These are phyloP conservation scores for Stagonosporopsis vannaccii DNA, from an alignment of 2,329 filamentous ascomycete species.

Conservation along the genomic window DNA sequence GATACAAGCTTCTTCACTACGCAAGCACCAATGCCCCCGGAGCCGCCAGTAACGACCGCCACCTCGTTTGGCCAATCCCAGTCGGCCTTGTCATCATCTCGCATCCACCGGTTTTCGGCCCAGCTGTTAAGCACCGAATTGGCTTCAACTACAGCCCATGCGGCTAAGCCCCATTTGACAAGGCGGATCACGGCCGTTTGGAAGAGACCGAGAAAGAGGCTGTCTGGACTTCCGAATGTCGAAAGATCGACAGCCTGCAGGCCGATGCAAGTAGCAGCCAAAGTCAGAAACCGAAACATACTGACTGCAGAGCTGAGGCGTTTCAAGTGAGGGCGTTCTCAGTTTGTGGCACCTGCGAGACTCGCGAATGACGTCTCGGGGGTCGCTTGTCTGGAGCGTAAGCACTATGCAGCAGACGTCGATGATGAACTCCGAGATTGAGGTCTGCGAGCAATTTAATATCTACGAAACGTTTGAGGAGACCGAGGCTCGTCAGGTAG, in stretches of 20 bases:
- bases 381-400: conserved; percentile 1
- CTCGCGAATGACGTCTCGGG: conserved; percentile 6
- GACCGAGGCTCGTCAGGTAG: neutral
- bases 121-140: conserved; percentile 40
- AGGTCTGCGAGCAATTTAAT: neutral
- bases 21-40: conserved; percentile 45
- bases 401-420: conserved; percentile 4
- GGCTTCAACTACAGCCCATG: conserved; percentile 32
- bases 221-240: conserved; percentile 23
- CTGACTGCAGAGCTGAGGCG: conserved; percentile 1
- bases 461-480: neutral
- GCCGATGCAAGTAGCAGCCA: conserved; percentile 26
- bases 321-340: conserved; percentile 4
- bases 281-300: conserved; percentile 32
- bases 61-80: conserved; percentile 46
- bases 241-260: conserved; percentile 29
- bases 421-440: neutral
- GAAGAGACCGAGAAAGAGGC: conserved; percentile 31
- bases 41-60: conserved; percentile 49
- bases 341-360: conserved; percentile 3
- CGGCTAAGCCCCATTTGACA: conserved; percentile 38
- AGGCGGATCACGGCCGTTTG: conserved; percentile 29
- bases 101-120: conserved; percentile 51
- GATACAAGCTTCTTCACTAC: conserved; percentile 43
- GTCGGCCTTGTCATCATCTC: conserved; percentile 35